Evolutionary conservation across 2,329 filamentous ascomycete species (phyloP), one percentile per base, ranked within the genome.

Genomic region (Elsinoe arachidis): DNA sequence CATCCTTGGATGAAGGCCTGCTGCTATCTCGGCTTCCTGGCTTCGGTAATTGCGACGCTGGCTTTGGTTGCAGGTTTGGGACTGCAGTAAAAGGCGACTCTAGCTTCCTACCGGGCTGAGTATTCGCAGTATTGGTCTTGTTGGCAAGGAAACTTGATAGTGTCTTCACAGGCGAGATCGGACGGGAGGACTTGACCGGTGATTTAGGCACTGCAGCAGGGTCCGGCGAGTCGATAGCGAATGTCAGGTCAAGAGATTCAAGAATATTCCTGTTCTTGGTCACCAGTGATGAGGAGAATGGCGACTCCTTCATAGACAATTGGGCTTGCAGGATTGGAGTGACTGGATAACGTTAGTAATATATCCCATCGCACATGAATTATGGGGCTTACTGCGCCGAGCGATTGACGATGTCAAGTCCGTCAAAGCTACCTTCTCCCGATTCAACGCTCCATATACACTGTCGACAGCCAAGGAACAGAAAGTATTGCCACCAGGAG

Each of bases 81-180:
- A 58, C 39, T 3, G 51, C 54, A 19, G 41, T 56, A 14, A 56
- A 49, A 10, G 37, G 12, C 35, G 57, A 37, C 49, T 56, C 37
- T 23, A 67, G 61, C 46, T 68, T 67, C 49, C 63, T 63, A 43
- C 67, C 53, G 4, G 41, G 17, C 4, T 33, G 43, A 56, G n/a
- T 15, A 34, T 52, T 38, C 4, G 34, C 33, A 46, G 64, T 56
- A 51, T 58, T 15, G 72, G 78, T 57, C 78, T 80, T 21, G 83
- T 81, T 81, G 64, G 95, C 83, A 12, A 71, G 60, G 56, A 96
- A 82, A 66, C 81, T 95, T 0, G 91, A 95, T 14, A 97, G 77
- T 66, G 96, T 79, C 69, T 96, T 97, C 49, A 95, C 88, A 0
- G 92, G 91, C 0, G 91, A 96, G n/a, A 86, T 82, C 3, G 84